Evolutionary conservation across 2,329 filamentous ascomycete species (phyloP), one percentile per base, ranked within the genome.

Genomic region (Epichloe baconii): DNA sequence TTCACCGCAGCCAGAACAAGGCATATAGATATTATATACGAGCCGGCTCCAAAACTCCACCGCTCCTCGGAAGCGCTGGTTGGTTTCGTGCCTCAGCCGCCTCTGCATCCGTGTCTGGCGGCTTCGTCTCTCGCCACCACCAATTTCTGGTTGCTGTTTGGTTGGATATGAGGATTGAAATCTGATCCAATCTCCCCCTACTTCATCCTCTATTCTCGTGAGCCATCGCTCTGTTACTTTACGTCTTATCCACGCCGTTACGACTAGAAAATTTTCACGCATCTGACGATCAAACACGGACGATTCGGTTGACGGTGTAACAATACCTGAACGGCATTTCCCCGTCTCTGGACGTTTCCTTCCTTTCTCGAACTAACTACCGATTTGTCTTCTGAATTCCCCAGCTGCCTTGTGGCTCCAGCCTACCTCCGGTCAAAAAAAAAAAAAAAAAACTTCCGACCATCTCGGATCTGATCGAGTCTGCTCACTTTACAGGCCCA

Each of bases 401-500:
- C 15, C 17, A 34, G 17, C 12, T 21, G 34, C 21, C 34, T 44
- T 19, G 44, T n/a, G 34, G n/a, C 44, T 23, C 19, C n/a, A n/a
- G 14, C 15, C 37, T 14, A 19, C 15, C 26, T 14, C 31, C 21
- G 38, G 31, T 41, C 23, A n/a, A 31, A 8, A 26, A 26, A 3
- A 8, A 46, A 35, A 26, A 26, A 26, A 31, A 31, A 8, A 31
- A 36, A 21, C 11, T 15, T 15, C 31, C 5, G 7, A 10, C 10
- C 12, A 31, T 15, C 11, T 43, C 35, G 11, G 17, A 36, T 46
- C 44, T 36, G 44, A 21, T 34, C 31, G 31, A 38, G 15, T 43
- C 40, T 43, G 6, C 3, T 31, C 35, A 19, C 35, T 23, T 56
- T 59, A 58, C 57, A 61, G 57, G 52, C 56, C 52, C 57, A 58